These are phyloP conservation scores for Primulina tabacum DNA, from an alignment of 257 asterid genomes.

Conservation along the genomic window DNA sequence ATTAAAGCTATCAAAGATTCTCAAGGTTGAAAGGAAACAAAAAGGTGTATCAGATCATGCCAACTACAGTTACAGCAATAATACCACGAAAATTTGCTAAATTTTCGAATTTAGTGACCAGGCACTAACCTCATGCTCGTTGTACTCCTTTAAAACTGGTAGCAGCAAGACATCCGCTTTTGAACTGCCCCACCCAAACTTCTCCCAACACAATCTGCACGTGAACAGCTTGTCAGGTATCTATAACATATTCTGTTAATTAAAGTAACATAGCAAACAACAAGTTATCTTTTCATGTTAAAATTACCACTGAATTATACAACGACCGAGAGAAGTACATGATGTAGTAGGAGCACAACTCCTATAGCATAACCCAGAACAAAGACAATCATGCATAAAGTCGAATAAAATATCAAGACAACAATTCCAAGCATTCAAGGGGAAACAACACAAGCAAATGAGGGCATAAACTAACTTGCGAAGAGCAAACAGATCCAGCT, in stretches of 20 bases:
- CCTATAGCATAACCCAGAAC: neutral
- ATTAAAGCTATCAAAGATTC: neutral
- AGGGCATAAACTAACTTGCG: conserved; percentile 62
- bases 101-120: conserved; percentile 10
- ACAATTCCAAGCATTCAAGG: neutral
- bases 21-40: neutral
- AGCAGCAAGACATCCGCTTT: conserved; percentile 83
- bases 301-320: neutral
- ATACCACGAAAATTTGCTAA: too few relatives aligned
- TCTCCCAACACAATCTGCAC: conserved; percentile 88
- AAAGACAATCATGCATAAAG: neutral
- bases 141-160: conserved; percentile 85
- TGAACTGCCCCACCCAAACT: conserved; percentile 72
- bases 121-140: conserved; percentile 75
- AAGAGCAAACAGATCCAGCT: conserved; percentile 82
- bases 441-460: neutral
- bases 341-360: neutral
- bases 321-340: neutral
- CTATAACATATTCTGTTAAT: neutral
- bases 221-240: conserved; percentile 18
- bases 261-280: neutral
- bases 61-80: neutral
- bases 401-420: conserved; percentile 5
- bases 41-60: neutral
- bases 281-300: neutral